phyloP scores from a whole-genome alignment of 129 eudicot species.

The Cynara cardunculus region DNA sequence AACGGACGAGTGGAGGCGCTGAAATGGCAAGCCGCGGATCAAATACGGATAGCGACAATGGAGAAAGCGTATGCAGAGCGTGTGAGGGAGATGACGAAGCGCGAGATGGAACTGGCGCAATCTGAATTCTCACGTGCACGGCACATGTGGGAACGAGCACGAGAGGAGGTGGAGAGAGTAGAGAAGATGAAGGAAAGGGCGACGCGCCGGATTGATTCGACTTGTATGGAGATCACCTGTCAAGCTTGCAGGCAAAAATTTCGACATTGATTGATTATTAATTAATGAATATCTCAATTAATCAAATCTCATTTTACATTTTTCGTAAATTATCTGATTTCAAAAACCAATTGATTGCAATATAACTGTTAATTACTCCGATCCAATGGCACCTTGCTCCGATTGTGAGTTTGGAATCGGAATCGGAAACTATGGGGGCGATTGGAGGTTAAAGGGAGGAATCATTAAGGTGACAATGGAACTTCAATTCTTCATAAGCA shows the following conservation, averaged over 20 bases:
- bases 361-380: constrained; percentile 2
- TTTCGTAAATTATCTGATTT: not conserved
- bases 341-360: not conserved
- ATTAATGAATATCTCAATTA: not conserved
- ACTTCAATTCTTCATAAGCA: constrained; percentile 22
- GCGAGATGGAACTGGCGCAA: constrained; percentile 83
- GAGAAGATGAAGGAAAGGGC: constrained; percentile 71
- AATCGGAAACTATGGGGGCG: constrained; percentile 3
- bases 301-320: not conserved
- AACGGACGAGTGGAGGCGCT: constrained; percentile 46
- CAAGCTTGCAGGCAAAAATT: constrained; percentile 84
- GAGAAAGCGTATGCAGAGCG: constrained; percentile 94
- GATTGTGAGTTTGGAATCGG: constrained; percentile 5
- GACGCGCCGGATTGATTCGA: constrained; percentile 36
- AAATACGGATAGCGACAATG: constrained; percentile 70
- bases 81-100: constrained; percentile 66
- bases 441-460: constrained; percentile 19
- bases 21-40: constrained; percentile 86
- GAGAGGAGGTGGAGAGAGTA: constrained; percentile 66
- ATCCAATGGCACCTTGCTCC: constrained; percentile 9
- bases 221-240: constrained; percentile 90
- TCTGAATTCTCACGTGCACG: constrained; percentile 79
- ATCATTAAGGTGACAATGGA: constrained; percentile 21
- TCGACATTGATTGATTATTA: constrained; percentile 24
- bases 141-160: constrained; percentile 74